These are phyloP conservation scores for Scytalidium sp. DNA, from an alignment of 2,329 filamentous ascomycete genomes.

Conservation along the genomic window DNA sequence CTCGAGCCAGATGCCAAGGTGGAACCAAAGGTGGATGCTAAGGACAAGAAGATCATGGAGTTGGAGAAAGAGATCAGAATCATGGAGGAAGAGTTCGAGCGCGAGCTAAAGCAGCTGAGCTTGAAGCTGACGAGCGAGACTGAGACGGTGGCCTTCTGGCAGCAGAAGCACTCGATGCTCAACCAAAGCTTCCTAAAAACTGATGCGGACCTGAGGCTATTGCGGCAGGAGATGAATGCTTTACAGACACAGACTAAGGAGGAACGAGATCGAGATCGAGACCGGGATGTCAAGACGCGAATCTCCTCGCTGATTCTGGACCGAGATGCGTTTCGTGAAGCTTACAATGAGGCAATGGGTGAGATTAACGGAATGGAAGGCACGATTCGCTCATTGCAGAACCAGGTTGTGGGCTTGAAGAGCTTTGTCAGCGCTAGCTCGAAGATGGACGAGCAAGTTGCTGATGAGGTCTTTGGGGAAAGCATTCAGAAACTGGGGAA, in stretches of 20 bases:
- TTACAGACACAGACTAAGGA: constrained; percentile 45
- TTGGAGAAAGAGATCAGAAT: constrained; percentile 50
- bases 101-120: constrained; percentile 49
- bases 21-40: constrained; percentile 40
- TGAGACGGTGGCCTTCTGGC: constrained; percentile 56
- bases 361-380: constrained; percentile 50
- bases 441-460: constrained; percentile 55
- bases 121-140: constrained; percentile 42
- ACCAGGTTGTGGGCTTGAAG: constrained; percentile 66
- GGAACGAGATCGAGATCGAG: constrained; percentile 23
- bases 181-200: constrained; percentile 50
- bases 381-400: constrained; percentile 50
- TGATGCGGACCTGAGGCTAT: constrained; percentile 50
- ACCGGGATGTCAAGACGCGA: constrained; percentile 24
- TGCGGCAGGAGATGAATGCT: constrained; percentile 47
- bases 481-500: constrained; percentile 61
- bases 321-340: constrained; percentile 39
- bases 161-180: constrained; percentile 49
- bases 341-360: constrained; percentile 44
- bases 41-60: constrained; percentile 49
- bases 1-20: constrained; percentile 20
- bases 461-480: constrained; percentile 65
- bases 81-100: constrained; percentile 52
- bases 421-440: constrained; percentile 69
- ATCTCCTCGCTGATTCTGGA: constrained; percentile 24